Evolutionary conservation across 2,329 filamentous ascomycete genomes (phyloP).

Genomic region (Fonsecaea pedrosoi): DNA sequence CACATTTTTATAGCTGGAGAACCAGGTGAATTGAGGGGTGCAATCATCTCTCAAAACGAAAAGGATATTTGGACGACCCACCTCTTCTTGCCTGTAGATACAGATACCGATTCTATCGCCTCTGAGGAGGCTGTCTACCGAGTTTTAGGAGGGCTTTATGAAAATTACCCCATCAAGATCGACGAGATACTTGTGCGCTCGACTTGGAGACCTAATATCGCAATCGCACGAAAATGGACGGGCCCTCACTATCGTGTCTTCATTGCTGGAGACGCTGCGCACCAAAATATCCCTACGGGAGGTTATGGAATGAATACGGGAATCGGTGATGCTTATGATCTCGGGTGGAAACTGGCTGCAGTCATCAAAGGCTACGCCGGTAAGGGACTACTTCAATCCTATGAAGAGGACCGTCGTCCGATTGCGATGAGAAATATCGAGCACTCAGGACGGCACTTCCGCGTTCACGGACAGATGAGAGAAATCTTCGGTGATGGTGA

Average conservation of each 20-base stretch:
- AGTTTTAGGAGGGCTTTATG: constrained; percentile 37
- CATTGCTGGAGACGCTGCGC: constrained; percentile 64
- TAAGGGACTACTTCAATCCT: constrained; percentile 39
- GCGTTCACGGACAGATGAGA: constrained; percentile 36
- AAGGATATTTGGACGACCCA: constrained; percentile 46
- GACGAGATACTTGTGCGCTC: constrained; percentile 45
- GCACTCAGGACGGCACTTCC: constrained; percentile 37
- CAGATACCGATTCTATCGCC: constrained; percentile 34
- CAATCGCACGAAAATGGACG: constrained; percentile 39
- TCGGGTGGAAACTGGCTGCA: constrained; percentile 62
- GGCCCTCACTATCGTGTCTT: constrained; percentile 36
- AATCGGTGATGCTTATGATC: constrained; percentile 61
- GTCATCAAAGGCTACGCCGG: constrained; percentile 50
- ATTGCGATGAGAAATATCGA: constrained; percentile 40
- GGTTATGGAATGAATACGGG: constrained; percentile 54
- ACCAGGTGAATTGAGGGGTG: constrained; percentile 28
- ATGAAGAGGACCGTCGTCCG: constrained; percentile 43
- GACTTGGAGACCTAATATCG: constrained; percentile 42
- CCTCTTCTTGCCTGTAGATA: constrained; percentile 32
- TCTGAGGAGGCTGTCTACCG: constrained; percentile 40
- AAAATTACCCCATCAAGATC: constrained; percentile 41
- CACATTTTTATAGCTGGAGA: constrained; percentile 42
- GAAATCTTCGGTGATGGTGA: background rate
- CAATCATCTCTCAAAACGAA: constrained; percentile 44
- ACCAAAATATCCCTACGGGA: constrained; percentile 60